Evolutionary conservation across 2,329 filamentous ascomycete species (phyloP).

Genomic region (Botrytis sinoallii): DNA sequence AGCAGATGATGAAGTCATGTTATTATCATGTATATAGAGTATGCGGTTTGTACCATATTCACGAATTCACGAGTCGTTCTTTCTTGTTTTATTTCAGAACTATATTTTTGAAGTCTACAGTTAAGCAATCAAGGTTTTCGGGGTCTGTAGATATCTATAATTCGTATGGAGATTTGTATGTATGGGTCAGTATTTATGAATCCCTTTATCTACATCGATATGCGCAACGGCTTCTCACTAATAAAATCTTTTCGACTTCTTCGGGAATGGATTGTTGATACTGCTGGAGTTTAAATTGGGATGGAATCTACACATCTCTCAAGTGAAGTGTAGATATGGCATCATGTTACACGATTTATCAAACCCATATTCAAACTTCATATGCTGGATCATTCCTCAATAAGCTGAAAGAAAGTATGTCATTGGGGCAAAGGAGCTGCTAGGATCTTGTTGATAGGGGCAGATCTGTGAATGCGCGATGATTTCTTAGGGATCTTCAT

Average conservation of each 20-base stretch:
- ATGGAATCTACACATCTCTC: not conserved
- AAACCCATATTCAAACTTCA: not conserved
- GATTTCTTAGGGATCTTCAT: too few relatives aligned
- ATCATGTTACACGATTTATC: not conserved
- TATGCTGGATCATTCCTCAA: not conserved
- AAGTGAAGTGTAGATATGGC: not conserved
- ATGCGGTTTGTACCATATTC: not conserved
- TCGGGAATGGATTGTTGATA: not conserved
- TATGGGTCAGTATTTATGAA: not conserved
- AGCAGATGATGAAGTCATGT: not conserved
- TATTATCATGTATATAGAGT: not conserved
- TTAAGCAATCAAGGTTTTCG: not conserved
- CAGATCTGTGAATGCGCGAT: not conserved
- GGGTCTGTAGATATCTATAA: not conserved
- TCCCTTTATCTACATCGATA: not conserved
- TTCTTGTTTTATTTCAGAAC: not conserved
- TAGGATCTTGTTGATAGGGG: too few relatives aligned
- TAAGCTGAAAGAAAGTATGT: not conserved
- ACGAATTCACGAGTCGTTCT: slow-evolving; percentile 1
- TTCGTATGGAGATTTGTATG: not conserved
- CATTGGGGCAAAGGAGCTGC: not conserved
- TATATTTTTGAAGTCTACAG: not conserved
- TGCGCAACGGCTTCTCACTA: too few relatives aligned
- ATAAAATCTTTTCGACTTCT: not conserved
- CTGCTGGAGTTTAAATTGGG: not conserved